Conservation (phyloP, 2,329 filamentous ascomycete genomes). For the Bipolaris cookei region DNA sequence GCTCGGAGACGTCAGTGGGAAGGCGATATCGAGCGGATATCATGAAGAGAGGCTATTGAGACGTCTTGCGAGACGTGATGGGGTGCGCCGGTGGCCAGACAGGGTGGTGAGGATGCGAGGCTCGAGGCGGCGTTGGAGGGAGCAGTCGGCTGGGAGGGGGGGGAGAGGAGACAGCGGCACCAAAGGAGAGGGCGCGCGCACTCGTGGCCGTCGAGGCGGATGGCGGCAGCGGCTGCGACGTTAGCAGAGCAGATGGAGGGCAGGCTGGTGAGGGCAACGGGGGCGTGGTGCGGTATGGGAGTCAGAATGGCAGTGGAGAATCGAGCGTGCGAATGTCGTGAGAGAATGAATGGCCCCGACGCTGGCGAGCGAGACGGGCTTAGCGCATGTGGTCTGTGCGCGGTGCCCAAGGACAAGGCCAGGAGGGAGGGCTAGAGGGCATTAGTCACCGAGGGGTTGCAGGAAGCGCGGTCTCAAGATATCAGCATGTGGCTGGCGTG, state of each 20-base stretch:
- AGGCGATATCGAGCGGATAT: conserved; percentile 21
- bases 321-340: conserved; percentile 26
- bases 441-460: conserved; percentile 24
- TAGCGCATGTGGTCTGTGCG: conserved; percentile 14
- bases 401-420: conserved; percentile 14
- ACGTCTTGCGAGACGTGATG: conserved; percentile 22
- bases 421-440: conserved; percentile 22
- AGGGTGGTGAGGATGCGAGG: conserved; percentile 25
- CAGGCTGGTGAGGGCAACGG: conserved; percentile 14
- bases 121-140: conserved; percentile 33
- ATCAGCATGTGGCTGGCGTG: conserved; percentile 8
- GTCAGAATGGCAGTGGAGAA: conserved; percentile 32
- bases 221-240: conserved; percentile 25
- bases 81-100: conserved; percentile 35
- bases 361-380: conserved; percentile 18
- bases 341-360: conserved; percentile 24
- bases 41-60: conserved; percentile 28
- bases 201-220: conserved; percentile 18
- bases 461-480: conserved; percentile 9
- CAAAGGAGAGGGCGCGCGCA: conserved; percentile 39
- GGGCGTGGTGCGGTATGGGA: conserved; percentile 29
- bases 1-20: conserved; percentile 28
- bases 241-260: conserved; percentile 18
- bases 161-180: conserved; percentile 26
- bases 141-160: conserved; percentile 29